Evolutionary conservation across 495 filamentous ascomycete species (phyloP), one percentile per base, ranked within the genome.

Genomic region (Podospora pseudopauciseta): DNA sequence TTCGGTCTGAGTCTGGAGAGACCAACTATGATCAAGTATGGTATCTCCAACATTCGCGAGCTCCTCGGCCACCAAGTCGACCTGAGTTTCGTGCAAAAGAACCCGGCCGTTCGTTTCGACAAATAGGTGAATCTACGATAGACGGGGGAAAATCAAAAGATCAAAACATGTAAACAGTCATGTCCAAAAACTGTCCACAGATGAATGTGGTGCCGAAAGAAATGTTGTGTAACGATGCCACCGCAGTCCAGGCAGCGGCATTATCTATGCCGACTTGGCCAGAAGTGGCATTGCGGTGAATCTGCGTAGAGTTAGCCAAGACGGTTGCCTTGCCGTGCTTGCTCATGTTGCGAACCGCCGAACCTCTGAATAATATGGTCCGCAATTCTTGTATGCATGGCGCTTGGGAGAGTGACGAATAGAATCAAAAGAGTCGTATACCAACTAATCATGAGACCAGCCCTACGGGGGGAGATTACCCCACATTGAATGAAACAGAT

Each of bases 21-120:
- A 73, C 95, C 95, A 60, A 99, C 95, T 9, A 99, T 97, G 95
- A 99, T 99, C 75, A 95, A 96, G 76, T 95, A 94, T 74, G 89
- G 85, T 62, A 91, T 94, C 86, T 82, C 80, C 65, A 95, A 95
- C 74, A 95, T 95, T 72, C 88, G 92, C 75, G 92, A 94, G 78
- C 82, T 96, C 65, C 81, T 95, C 55, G 92, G 92, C 6, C 92
- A 95, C 80, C 92, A 92, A 77, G 89, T 94, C 59, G 90, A 95
- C 76, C 80, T 95, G 68, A 86, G 88, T 75, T 91, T 94, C 77
- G 88, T 95, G 60, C 88, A 94, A 79, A 88, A 81, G 68, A 94
- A 92, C 77, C 88, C 91, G n/a, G 92, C 92, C 4, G 87, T 95
- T 63, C 86, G 91, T 77, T 79, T 94, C 78, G 91, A 93, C 73